These are phyloP conservation scores for Suillus subluteus DNA, from an alignment of 768 basidiomycete species.

Conservation along the genomic window DNA sequence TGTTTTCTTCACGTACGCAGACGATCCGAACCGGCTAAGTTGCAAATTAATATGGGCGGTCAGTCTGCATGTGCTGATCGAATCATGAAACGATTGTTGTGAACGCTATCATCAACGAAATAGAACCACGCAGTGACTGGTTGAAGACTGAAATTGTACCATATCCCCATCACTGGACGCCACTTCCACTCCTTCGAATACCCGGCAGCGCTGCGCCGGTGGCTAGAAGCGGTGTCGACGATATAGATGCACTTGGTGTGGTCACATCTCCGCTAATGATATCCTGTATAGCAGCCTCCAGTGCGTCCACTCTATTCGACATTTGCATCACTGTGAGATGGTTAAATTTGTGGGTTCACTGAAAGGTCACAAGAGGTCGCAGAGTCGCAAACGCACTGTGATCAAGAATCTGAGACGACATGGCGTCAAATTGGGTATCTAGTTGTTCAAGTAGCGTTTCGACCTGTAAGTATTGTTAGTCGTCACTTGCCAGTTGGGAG, in stretches of 20 bases:
- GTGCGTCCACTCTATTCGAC: conserved; percentile 87
- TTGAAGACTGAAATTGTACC: not conserved
- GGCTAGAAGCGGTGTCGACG: conserved; percentile 50
- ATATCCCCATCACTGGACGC: conserved; percentile 14
- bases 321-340: conserved; percentile 78
- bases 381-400: conserved; percentile 62
- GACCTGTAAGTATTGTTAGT: conserved; percentile 52
- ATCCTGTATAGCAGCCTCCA: conserved; percentile 90
- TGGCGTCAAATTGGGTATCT: conserved; percentile 90
- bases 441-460: conserved; percentile 87
- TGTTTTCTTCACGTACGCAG: not conserved
- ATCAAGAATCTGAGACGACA: conserved; percentile 88
- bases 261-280: conserved; percentile 78
- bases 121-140: not conserved
- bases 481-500: conserved; percentile 7
- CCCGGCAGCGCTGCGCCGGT: conserved; percentile 34
- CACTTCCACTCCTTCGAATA: conserved; percentile 48
- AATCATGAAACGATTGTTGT: not conserved
- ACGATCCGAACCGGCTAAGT: not conserved
- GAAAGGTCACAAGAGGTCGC: conserved; percentile 11
- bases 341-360: conserved; percentile 11
- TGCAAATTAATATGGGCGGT: not conserved
- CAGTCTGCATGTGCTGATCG: not conserved
- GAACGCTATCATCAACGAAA: not conserved
- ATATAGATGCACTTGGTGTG: conserved; percentile 57